Percentiles rank a stretch among this genome's conserved stretches.
phyloP scores from a whole-genome alignment of 495 filamentous ascomycete species.

The Daldinia bambusicola region DNA sequence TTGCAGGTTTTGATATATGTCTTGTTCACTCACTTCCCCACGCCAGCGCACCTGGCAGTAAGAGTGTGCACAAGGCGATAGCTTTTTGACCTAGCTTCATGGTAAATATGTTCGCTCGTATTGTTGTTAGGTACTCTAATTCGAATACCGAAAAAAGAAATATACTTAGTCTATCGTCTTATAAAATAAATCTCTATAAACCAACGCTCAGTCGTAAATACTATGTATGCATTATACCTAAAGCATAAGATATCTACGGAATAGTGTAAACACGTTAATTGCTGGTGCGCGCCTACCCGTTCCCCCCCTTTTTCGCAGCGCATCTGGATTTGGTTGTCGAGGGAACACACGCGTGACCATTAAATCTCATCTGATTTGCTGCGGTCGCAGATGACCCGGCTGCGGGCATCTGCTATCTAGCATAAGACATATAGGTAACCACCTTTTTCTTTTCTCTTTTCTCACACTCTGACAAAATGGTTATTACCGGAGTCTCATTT shows the following conservation, averaged over 20 bases:
- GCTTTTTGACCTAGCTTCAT: slow-evolving; percentile 40
- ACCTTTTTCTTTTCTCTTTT: background rate
- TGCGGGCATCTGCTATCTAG: slow-evolving; percentile 3
- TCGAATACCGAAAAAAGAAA: background rate
- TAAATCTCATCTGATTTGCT: slow-evolving; percentile 29
- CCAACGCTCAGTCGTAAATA: background rate
- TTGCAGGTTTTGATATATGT: background rate
- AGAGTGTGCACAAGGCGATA: slow-evolving; percentile 39
- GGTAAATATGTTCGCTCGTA: background rate
- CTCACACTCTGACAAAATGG: background rate
- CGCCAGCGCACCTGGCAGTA: slow-evolving; percentile 49
- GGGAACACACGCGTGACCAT: slow-evolving; percentile 37
- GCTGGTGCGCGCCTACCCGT: slow-evolving; percentile 18
- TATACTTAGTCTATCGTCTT: background rate
- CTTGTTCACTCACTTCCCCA: slow-evolving; percentile 52
- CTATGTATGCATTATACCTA: background rate
- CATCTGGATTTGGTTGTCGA: slow-evolving; percentile 27
- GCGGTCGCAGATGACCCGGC: slow-evolving; percentile 29
- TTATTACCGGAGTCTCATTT: background rate
- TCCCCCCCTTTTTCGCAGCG: slow-evolving; percentile 7
- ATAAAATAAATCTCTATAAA: background rate
- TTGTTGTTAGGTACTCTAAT: background rate
- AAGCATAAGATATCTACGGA: background rate
- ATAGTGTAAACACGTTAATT: background rate
- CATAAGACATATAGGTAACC: background rate